A percentile compares a stretch with the other conserved stretches of the same genome.
phyloP scores from a whole-genome alignment of 2,329 filamentous ascomycete genomes.

The Paraconiothyrium sp. region DNA sequence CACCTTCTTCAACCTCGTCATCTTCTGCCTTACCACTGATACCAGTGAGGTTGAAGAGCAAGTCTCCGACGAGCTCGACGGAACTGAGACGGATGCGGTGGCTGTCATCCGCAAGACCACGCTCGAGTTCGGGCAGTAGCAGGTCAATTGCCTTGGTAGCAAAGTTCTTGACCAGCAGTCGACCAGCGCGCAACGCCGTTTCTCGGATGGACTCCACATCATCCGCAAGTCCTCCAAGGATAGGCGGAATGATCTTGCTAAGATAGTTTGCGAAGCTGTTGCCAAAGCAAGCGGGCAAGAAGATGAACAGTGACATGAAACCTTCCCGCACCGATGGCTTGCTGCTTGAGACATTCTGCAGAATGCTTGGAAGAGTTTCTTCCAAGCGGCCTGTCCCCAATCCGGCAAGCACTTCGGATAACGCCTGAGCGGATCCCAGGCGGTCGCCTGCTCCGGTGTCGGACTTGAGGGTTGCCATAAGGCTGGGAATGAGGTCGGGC shows the following conservation, averaged over 20 bases:
- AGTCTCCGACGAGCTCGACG: conserved; percentile 94
- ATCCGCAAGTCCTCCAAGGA: conserved; percentile 91
- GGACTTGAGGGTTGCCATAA: conserved; percentile 97
- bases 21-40: conserved; percentile 81
- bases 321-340: conserved; percentile 93
- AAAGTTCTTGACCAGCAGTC: conserved; percentile 97
- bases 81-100: conserved; percentile 98
- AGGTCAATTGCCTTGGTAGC: conserved; percentile 94
- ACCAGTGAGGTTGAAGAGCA: conserved; percentile 97
- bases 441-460: conserved; percentile 96
- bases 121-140: conserved; percentile 91
- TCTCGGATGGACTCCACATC: conserved; percentile 97
- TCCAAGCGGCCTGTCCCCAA: conserved; percentile 91
- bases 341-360: conserved; percentile 93
- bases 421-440: conserved; percentile 93
- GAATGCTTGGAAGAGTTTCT: conserved; percentile 93
- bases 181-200: conserved; percentile 91
- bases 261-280: conserved; percentile 98
- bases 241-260: conserved; percentile 93
- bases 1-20: conserved; percentile 81
- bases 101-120: conserved; percentile 95
- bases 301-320: conserved; percentile 99
- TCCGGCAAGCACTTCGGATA: conserved; percentile 94
- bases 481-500: conserved; percentile 94
- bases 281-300: conserved; percentile 97